phyloP scores from a whole-genome alignment of 768 basidiomycete species.

The Tulasnella sp. region DNA sequence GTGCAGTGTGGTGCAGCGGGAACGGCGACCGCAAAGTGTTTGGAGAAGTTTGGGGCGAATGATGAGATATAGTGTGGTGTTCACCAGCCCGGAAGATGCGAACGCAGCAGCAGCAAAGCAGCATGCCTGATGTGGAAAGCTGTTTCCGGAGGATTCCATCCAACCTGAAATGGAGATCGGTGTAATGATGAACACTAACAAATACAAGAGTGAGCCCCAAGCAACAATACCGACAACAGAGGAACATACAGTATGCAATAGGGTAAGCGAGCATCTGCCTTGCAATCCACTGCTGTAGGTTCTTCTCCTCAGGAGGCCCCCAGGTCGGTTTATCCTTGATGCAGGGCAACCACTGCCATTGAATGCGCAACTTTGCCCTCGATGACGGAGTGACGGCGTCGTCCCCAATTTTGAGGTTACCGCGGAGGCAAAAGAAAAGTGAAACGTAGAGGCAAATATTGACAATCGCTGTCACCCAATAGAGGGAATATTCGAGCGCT shows the following conservation, averaged over 20 bases:
- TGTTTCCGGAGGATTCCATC: constrained; percentile 25
- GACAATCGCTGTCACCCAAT: too few species aligned
- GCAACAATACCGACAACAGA: not conserved
- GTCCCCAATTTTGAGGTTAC: not conserved
- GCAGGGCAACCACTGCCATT: constrained; percentile 36
- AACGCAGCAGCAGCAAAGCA: constrained; percentile 35
- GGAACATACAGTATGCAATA: not conserved
- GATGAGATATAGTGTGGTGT: constrained; percentile 30
- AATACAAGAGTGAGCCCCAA: not conserved
- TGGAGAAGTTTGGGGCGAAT: too few species aligned
- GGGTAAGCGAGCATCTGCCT: too few species aligned
- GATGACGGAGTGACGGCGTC: constrained; percentile 18
- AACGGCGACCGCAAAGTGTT: too few species aligned
- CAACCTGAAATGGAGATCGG: constrained; percentile 35
- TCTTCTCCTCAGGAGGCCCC: not conserved
- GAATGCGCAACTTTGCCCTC: not conserved
- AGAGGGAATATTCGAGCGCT: not conserved
- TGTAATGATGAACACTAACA: constrained; percentile 21
- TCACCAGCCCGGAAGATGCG: constrained; percentile 36
- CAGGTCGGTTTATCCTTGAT: constrained; percentile 30
- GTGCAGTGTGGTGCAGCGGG: too few species aligned
- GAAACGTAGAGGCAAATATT: too few species aligned
- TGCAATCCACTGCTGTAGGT: not conserved
- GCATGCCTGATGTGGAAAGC: constrained; percentile 18
- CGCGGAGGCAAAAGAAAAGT: too few species aligned